Evolutionary conservation across 805 yeast genomes (phyloP), one percentile per base, ranked within the genome.

Genomic region (Saccharomycopsis vini): DNA sequence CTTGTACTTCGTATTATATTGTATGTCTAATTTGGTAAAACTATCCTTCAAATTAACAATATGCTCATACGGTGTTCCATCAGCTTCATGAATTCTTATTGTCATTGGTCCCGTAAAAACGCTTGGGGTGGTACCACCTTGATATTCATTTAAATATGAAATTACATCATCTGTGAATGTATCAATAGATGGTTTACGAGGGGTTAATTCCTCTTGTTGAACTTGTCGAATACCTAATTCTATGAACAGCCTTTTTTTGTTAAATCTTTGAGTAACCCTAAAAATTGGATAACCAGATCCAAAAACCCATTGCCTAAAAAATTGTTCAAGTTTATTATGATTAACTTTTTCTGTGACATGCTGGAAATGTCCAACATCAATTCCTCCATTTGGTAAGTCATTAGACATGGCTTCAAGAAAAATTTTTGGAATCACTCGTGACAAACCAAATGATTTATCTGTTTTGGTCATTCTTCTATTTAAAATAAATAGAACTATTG

Each of bases 1-100:
- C 62, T 87, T 85, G 59, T 86, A 87, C 60, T 88, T 90, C 4
- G 97, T 87, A 61, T 92, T 92, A 63, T 92, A 92, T 57, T 87
- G 97, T 39, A 92, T 87, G 56, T 92, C 98, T 36, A 92, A 67
- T 56, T 85, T 87, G 0, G 95, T 85, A 52, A 79, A 77, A 1
- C 78, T 74, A 36, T 90, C 97, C 54, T 87, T 85, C 42, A 92
- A 66, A 52, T 87, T 94, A 19, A 92, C 95, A 39, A 92, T 90
- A 59, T 92, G 99, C 56, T 92, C 99, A 57, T 92, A 92, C 0
- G 99, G 98, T 0, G 97, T 87, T 6, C 98, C 98, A 61, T 92
- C 97, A 0, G 96, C 94, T 57, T 92, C 99, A 58, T 92, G 98
- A 30, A 92, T 89, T 55, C 98, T 69, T 30, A 92, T 85, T 0